Evolutionary conservation across 2,329 filamentous ascomycete species (phyloP), one percentile per base, ranked within the genome.

Genomic region (Talaromyces sp.): DNA sequence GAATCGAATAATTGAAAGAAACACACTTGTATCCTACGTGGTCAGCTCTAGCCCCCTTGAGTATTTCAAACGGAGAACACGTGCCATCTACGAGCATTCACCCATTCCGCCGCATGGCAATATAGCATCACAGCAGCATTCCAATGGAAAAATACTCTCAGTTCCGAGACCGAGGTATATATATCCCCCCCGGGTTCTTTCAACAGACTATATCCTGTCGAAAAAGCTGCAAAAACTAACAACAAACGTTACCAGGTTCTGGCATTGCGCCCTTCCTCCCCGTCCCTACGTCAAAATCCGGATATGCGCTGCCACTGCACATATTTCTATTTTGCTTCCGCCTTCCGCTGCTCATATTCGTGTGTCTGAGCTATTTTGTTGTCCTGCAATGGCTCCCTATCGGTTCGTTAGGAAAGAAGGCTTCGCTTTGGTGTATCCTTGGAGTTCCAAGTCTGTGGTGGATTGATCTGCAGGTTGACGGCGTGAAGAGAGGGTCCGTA

Each of bases 391-490:
- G 87, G 81, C 82, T 96, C 13, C 91, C 91, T 0, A 80, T 88
- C 9, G 85, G 84, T 1, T 81, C 81, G 8, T 68, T 86, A 35
- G 76, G 86, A 43, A 91, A 91, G 68, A 97, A 97, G 76, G 84
- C 89, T 11, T 84, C 91, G 51, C 77, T 97, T 55, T 97, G 94
- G 93, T 83, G 85, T 61, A 83, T 97, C 63, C 83, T 99, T 65
- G 88, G 86, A 37, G 88, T 96, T 60, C 91, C 92, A 0, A 93
- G 94, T 28, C 89, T 99, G 59, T 97, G 92, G 91, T 97, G 93
- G 93, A 87, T 97, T 58, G 94, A 99, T 74, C 79, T 99, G n/a
- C 93, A 97, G 73, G 90, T 99, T 64, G 94, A 99, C 72, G 93
- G 93, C 59, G 94, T 99, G 56, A 92, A 90, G 75, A 89, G 91